These are phyloP conservation scores for Dendrobium catenatum DNA, from an alignment of 106 monocot species.

Conservation along the genomic window DNA sequence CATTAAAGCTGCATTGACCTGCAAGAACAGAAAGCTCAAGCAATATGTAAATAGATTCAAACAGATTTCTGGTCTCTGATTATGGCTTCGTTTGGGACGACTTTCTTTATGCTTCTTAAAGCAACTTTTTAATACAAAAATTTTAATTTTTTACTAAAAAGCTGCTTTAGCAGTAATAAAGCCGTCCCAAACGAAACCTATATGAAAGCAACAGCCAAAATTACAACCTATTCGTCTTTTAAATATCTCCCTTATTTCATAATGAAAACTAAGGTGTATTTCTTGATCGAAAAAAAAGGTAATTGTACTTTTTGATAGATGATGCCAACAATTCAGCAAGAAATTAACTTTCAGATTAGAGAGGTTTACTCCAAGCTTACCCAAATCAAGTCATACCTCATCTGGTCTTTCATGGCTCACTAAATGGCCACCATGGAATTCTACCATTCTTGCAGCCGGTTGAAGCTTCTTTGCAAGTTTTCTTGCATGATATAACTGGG, in stretches of 20 bases:
- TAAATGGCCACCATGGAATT: conserved; percentile 89
- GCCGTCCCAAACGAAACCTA: too few relatives aligned
- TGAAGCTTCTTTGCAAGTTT: conserved; percentile 66
- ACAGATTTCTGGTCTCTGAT: not conserved
- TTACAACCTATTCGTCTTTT: not conserved
- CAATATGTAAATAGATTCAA: not conserved
- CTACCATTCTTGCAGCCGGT: conserved; percentile 87
- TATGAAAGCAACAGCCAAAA: not conserved
- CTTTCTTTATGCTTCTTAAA: too few relatives aligned
- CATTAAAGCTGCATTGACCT: conserved; percentile 69
- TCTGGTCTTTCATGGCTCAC: conserved; percentile 97
- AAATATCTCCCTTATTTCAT: not conserved
- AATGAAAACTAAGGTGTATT: not conserved
- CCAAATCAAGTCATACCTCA: conserved; percentile 48
- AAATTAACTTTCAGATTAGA: not conserved
- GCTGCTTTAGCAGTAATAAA: too few relatives aligned
- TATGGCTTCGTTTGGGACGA: too few relatives aligned
- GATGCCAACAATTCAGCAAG: not conserved
- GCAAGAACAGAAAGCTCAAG: conserved; percentile 11
- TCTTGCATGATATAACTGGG: conserved; percentile 73
- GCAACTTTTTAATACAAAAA: too few relatives aligned
- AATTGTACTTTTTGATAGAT: not conserved
- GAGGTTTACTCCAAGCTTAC: not conserved
- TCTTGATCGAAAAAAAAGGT: not conserved
- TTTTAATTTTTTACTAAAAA: too few relatives aligned